phyloP scores from a whole-genome alignment of 495 filamentous ascomycete genomes.

The Geopyxis carbonaria region DNA sequence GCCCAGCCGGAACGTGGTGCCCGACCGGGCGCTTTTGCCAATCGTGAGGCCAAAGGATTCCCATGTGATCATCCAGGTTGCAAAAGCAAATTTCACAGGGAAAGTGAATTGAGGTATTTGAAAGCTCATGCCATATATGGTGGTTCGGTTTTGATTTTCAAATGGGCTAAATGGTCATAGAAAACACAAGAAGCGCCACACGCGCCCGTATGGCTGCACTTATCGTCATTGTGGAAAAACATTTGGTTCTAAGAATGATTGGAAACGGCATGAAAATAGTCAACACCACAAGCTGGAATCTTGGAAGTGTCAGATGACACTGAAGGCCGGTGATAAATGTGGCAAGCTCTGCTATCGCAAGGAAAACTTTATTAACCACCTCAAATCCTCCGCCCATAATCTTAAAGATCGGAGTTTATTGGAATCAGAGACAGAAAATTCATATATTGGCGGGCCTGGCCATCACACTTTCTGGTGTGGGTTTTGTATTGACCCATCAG shows the following conservation, averaged over 20 bases:
- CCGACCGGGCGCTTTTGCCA: neutral
- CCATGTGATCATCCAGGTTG: conserved; percentile 3
- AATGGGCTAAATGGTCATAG: no score
- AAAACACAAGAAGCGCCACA: conserved; percentile 79
- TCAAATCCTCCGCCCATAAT: conserved; percentile 31
- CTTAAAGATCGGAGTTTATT: conserved; percentile 29
- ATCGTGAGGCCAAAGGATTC: neutral
- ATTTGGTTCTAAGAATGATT: conserved; percentile 89
- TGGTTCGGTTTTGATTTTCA: no score
- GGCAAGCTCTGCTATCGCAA: conserved; percentile 42
- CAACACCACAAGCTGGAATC: conserved; percentile 62
- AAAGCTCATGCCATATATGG: no score
- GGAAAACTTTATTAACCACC: conserved; percentile 44
- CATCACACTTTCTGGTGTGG: conserved; percentile 76
- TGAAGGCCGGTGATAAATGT: conserved; percentile 29
- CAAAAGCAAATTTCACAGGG: conserved; percentile 1
- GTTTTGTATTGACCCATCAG: conserved; percentile 41
- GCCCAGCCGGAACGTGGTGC: no score
- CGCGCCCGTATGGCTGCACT: conserved; percentile 77
- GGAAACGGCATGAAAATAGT: conserved; percentile 87
- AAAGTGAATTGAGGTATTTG: conserved; percentile 3
- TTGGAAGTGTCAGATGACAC: conserved; percentile 51
- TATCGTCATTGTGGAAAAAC: conserved; percentile 51
- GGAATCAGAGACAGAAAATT: conserved; percentile 21
- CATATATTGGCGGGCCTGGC: conserved; percentile 50